Evolutionary conservation across 2,329 filamentous ascomycete species (phyloP).

Genomic region (Ophiobolus disseminans): DNA sequence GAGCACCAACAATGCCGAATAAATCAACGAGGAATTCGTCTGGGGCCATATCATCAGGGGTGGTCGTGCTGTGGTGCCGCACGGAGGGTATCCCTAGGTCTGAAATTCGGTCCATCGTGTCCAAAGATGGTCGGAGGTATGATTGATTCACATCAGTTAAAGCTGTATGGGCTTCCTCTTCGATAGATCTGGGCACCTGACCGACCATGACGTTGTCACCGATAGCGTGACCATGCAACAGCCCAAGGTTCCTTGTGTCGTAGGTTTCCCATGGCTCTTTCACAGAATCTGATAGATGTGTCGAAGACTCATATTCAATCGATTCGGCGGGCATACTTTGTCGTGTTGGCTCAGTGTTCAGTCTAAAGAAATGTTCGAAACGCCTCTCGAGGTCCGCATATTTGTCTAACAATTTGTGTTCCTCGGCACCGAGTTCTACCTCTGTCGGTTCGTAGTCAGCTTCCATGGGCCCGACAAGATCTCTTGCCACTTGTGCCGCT

Average conservation of each 20-base stretch:
- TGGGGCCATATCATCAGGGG: neutral
- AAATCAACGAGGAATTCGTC: neutral
- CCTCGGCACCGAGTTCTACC: conserved; percentile 16
- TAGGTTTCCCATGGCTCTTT: neutral
- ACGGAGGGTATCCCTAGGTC: no score
- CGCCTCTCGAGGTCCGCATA: conserved; percentile 12
- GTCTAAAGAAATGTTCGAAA: conserved; percentile 25
- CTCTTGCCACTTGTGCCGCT: conserved; percentile 18
- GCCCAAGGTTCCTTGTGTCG: conserved; percentile 5
- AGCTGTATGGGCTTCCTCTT: no score
- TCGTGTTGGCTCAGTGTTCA: conserved; percentile 9
- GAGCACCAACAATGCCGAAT: neutral
- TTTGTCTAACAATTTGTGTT: conserved; percentile 18
- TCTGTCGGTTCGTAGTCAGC: conserved; percentile 28
- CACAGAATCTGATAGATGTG: neutral
- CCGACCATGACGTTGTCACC: conserved; percentile 18
- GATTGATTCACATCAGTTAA: no score
- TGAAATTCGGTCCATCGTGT: no score
- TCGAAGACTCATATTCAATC: conserved; percentile 17
- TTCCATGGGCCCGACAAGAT: conserved; percentile 25
- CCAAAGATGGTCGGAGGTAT: no score
- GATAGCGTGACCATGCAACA: conserved; percentile 15
- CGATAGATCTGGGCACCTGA: no score
- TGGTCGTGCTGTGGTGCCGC: neutral
- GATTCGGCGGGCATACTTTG: conserved; percentile 5